Base-by-base conservation (phyloP, 441 rosid genomes). In the Gossypium aridum region DNA sequence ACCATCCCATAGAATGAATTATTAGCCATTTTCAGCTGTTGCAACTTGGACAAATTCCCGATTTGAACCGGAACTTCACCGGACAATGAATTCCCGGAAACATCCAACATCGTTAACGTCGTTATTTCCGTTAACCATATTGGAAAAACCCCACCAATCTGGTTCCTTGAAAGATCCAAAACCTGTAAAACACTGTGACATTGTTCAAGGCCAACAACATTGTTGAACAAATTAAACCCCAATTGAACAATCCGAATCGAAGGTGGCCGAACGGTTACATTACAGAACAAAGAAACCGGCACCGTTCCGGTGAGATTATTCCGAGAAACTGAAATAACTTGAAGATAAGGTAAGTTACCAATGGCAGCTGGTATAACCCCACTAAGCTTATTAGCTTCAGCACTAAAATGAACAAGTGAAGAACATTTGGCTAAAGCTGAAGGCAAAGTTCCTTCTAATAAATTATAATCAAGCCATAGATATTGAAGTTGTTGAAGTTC, bases 361-460 rank as follows among this genome's bases (percentile, higher is more conserved):
- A 87, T 87, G 19, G 95, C 91, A 4, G 97, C 81, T n/a, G 99
- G 98, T 8, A 96, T 77, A 60, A 93, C 86, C 20, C 99, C 99
- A 31, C 90, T 83, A 70, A 96, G 89, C 39, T 83, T 74, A 74
- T 96, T 96, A 62, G 85, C 92, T 51, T 87, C 82, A 0, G 88
- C 95, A 72, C 97, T 93, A 63, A 96, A 80, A 69, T 93, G 99
- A n/a, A 89, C 84, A 7, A 96, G 88, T 19, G 98, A 92, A 12
- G 96, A 92, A 63, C 97, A 92, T 75, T 96, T 96, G 0, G 93
- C 88, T 2, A 96, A 70, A 0, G 93, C 93, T 0, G 99, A 92
- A 2, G 99, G 99, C 55, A 96, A 55, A 64, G 99, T 92, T 13
- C 98, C 99, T 77, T 87, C 87, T 28, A 94, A 65, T 34, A 75